phyloP scores from a whole-genome alignment of 345 rosid species.

The Arabis alpina region DNA sequence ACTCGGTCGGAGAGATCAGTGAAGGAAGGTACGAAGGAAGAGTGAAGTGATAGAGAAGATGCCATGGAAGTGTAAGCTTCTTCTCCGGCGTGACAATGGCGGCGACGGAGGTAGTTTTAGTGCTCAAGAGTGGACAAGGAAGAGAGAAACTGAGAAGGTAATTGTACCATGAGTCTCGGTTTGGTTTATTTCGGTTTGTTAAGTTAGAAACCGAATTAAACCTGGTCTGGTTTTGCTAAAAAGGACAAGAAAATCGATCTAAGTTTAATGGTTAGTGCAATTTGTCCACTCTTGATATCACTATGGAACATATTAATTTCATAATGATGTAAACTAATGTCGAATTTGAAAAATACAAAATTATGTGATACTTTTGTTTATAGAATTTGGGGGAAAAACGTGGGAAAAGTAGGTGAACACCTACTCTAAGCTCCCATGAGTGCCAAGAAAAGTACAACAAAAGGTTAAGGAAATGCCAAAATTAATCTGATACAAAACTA shows the following conservation, averaged over 20 bases:
- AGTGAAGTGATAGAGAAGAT: slow-evolving; percentile 43
- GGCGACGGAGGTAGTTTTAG: slow-evolving; percentile 29
- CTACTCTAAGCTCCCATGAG: slow-evolving; percentile 19
- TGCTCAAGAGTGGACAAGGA: slow-evolving; percentile 8
- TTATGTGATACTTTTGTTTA: not conserved
- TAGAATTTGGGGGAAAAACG: slow-evolving; percentile 5
- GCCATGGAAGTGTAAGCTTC: slow-evolving; percentile 30
- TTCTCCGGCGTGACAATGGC: slow-evolving; percentile 26
- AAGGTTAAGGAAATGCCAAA: not conserved
- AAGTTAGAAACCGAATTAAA: not conserved
- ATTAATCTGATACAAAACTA: not conserved
- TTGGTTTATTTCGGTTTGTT: slow-evolving; percentile 19
- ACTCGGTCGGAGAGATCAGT: slow-evolving; percentile 45
- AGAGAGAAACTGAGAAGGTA: not conserved
- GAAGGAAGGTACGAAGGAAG: slow-evolving; percentile 37
- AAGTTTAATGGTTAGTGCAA: not conserved
- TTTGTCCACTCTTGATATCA: not conserved
- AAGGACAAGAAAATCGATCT: not conserved
- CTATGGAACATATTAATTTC: not conserved
- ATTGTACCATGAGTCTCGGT: slow-evolving; percentile 16
- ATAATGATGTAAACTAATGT: not conserved
- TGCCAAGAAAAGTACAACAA: slow-evolving; percentile 2
- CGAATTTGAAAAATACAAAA: no score
- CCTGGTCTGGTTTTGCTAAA: not conserved
- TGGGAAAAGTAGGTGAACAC: slow-evolving; percentile 36